phyloP scores from a whole-genome alignment of 768 basidiomycete species.

The Mycena rebaudengoi region DNA sequence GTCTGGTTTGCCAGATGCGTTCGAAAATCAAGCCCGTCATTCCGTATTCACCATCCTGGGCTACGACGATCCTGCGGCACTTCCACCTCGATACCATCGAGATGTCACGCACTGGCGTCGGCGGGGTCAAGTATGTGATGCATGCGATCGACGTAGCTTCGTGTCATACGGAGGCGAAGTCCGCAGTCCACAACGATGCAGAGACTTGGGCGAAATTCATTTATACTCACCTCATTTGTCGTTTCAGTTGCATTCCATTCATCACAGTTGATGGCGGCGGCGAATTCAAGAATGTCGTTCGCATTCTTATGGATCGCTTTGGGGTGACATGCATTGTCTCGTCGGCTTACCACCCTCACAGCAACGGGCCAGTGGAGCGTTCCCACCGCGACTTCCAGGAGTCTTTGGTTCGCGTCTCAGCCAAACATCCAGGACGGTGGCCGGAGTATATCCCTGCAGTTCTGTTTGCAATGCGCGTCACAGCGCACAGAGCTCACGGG shows the following conservation, averaged over 20 bases:
- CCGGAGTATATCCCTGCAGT: constrained; percentile 31
- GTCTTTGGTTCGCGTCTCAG: constrained; percentile 28
- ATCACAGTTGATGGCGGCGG: constrained; percentile 37
- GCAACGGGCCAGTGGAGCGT: constrained; percentile 42
- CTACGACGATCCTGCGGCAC: constrained; percentile 29
- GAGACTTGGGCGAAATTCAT: constrained; percentile 35
- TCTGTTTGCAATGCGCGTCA: constrained; percentile 37
- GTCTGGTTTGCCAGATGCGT: constrained; percentile 40
- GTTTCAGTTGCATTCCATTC: constrained; percentile 28
- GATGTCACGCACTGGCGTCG: constrained; percentile 31
- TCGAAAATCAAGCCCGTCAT: constrained; percentile 24
- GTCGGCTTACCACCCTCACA: constrained; percentile 35
- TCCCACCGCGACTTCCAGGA: constrained; percentile 34
- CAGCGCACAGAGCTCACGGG: constrained; percentile 35
- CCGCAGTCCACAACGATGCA: constrained; percentile 12
- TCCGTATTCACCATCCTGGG: constrained; percentile 26
- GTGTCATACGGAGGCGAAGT: constrained; percentile 31
- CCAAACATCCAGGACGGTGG: constrained; percentile 31
- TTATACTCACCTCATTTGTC: constrained; percentile 37
- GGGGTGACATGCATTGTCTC: constrained; percentile 33
- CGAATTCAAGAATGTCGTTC: constrained; percentile 37
- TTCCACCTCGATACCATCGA: constrained; percentile 38
- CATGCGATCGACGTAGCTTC: constrained; percentile 31
- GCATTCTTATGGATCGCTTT: constrained; percentile 32
- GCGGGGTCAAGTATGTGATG: constrained; percentile 34